phyloP scores from a whole-genome alignment of 768 basidiomycete species.

The Mycena chlorophos region DNA sequence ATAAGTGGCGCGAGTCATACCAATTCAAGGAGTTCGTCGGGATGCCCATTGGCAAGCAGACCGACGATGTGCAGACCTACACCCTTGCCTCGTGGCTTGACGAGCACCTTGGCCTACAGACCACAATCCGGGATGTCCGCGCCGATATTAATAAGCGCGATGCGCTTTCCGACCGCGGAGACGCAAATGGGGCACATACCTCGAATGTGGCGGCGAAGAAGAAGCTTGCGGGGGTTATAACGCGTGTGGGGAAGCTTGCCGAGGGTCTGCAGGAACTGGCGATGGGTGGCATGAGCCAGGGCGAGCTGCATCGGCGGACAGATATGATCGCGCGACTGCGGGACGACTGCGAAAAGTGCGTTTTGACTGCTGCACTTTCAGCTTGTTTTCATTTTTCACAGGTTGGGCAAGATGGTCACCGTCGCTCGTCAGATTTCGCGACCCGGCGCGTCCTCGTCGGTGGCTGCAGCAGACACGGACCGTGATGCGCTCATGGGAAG shows the following conservation, averaged over 20 bases:
- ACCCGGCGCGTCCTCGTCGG: conserved; percentile 29
- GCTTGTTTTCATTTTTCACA: background rate
- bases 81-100: conserved; percentile 85
- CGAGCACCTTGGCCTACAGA: conserved; percentile 79
- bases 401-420: conserved; percentile 79
- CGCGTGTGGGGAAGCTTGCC: conserved; percentile 71
- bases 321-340: conserved; percentile 87
- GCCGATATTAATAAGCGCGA: conserved; percentile 88
- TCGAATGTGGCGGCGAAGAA: conserved; percentile 85
- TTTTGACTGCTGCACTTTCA: background rate
- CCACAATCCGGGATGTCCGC: conserved; percentile 76
- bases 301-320: conserved; percentile 86
- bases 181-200: conserved; percentile 72
- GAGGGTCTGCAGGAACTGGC: conserved; percentile 66
- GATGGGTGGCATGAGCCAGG: conserved; percentile 76
- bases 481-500: conserved; percentile 64
- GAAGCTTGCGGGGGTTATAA: conserved; percentile 74
- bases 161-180: conserved; percentile 73
- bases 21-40: conserved; percentile 88
- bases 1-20: conserved; percentile 76
- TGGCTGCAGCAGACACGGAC: conserved; percentile 54
- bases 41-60: conserved; percentile 66
- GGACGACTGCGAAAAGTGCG: conserved; percentile 80
- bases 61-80: conserved; percentile 41
- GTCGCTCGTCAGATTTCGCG: conserved; percentile 61